Base-by-base conservation (phyloP, 2,329 filamentous ascomycete species). In the Aspergillus ibericus region DNA sequence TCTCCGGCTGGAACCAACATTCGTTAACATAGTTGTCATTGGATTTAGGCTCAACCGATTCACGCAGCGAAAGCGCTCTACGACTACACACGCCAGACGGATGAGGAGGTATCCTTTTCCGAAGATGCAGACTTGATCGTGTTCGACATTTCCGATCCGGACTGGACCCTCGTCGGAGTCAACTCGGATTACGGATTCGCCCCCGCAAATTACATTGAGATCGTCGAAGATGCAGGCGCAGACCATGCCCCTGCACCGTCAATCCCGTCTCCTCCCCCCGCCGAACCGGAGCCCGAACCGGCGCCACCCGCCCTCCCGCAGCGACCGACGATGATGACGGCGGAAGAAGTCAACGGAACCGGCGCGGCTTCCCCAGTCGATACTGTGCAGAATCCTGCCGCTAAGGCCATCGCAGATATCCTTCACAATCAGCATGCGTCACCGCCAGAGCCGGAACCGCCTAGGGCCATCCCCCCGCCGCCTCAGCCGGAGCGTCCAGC, bases 71-170 rank as follows among this genome's bases (percentile, higher is more conserved):
- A 89, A 75, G 91, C 95, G n/a, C 85, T 98, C n/a, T 99, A 93
- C 80, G 95, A 99, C 75, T 99, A 99, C 75, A 91, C 91, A 52
- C 87, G 93, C 68, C 95, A 99, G 79, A 99, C 95, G 22, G 95
- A 99, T 72, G 95, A 99, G 77, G 95, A 99, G 77, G 82, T 99
- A 9, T 98, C 93, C 22, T 98, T 99, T 73, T 85, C 91, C 50
- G 95, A 99, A 79, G 93, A 96, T 72, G 88, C 89, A 40, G 78
- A 86, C 46, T 83, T 99, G 50, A 82, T 90, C 60, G 90, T 99
- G 49, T 98, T 91, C 77, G 95, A 99, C 75, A 88, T 84, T 9
- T 89, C 92, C 5, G 95, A 99, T 75, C 91, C 92, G 13, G 95
- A 99, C 77, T 99, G 95, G 95, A 96, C 95, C 62, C 81, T 99